Evolutionary conservation across 2,329 filamentous ascomycete genomes (phyloP), one percentile per base, ranked within the genome.

Genomic region (Aspergillus sp.): DNA sequence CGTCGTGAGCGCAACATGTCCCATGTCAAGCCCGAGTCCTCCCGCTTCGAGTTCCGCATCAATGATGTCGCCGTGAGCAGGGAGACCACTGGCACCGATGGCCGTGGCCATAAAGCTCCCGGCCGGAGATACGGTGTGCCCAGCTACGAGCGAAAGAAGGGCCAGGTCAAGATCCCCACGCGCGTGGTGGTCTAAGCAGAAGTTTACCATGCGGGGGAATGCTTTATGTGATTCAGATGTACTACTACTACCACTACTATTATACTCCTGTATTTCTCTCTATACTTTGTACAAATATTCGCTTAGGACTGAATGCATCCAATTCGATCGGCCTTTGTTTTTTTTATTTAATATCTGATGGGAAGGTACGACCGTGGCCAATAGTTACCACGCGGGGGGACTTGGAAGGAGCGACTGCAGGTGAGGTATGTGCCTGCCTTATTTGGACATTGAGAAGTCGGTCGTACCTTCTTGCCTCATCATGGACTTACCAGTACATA

Each of bases 71-170:
- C 73, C 53, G 76, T 86, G 58, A 84, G 79, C 57, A 79, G 81
- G 25, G 80, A 86, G 68, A 79, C 77, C 45, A 83, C 78, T 6
- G 85, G 85, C 11, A 69, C 73, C 50, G 77, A 85, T 66, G 85
- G 84, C 9, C 79, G 84, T 64, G 78, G 78, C 33, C 70, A 74
- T 21, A 72, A 71, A 57, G 84, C 83, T 27, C 81, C 83, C 19
- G 86, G 85, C 14, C 81, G 79, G 64, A 77, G 85, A 62, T 88
- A 88, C 67, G 85, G 86, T 65, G 78, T 87, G 58, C 85, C 86
- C 49, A 81, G 81, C 64, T 76, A 85, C 66, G 85, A 87, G 61
- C 76, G 86, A 59, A 87, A 87, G 79, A 83, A 82, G 73, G 85
- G 85, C 23, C 75, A 80, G 61, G 76, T 86, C 65, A 88, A 88